These are phyloP conservation scores for Kwoniella sp. DNA, from an alignment of 768 basidiomycete species.

Conservation along the genomic window DNA sequence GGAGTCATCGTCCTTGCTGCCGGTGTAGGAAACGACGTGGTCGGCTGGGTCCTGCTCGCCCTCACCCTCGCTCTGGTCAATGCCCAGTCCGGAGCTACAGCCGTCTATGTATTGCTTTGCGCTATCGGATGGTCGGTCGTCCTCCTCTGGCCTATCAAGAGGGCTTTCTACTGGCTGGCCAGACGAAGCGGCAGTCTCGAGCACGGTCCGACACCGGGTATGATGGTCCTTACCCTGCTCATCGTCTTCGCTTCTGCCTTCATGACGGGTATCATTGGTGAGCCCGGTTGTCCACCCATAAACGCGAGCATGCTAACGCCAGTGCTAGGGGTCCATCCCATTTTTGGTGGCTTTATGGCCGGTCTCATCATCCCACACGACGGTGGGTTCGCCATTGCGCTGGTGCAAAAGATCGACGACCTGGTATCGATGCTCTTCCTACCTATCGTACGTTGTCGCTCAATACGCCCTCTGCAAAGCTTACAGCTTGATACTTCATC, in stretches of 20 bases:
- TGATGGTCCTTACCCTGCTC: constrained; percentile 76
- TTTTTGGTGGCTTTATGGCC: constrained; percentile 77
- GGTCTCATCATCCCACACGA: constrained; percentile 79
- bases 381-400: constrained; percentile 70
- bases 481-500: neutral
- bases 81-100: constrained; percentile 66
- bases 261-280: constrained; percentile 76
- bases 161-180: constrained; percentile 65
- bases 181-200: constrained; percentile 67
- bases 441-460: constrained; percentile 63
- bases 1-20: constrained; percentile 76
- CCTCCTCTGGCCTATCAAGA: constrained; percentile 62
- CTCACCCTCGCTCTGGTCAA: constrained; percentile 79
- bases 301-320: constrained; percentile 3
- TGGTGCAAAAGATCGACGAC: constrained; percentile 84
- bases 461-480: too few relatives aligned
- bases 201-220: constrained; percentile 64
- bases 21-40: constrained; percentile 73
- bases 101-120: constrained; percentile 73
- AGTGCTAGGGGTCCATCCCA: constrained; percentile 35
- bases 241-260: constrained; percentile 71
- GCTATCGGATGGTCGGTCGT: constrained; percentile 64
- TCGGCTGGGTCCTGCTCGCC: constrained; percentile 80
- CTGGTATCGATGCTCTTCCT: constrained; percentile 70
- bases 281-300: neutral